These are phyloP conservation scores for Zygoascus biomembranicola DNA, from an alignment of 805 yeast genomes.

Conservation along the genomic window DNA sequence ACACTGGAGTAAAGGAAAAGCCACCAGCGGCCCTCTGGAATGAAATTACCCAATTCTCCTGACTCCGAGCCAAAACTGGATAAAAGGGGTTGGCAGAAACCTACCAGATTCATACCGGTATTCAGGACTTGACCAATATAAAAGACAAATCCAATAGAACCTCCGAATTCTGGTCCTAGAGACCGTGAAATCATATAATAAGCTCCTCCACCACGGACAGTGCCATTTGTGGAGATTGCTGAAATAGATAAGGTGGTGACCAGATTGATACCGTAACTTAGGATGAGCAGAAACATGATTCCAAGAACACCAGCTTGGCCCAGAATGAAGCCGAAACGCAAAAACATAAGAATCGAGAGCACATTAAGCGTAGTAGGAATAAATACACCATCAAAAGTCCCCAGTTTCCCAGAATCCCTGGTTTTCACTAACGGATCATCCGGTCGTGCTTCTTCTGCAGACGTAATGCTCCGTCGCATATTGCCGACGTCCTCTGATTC, in stretches of 20 bases:
- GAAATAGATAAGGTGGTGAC: constrained; percentile 84
- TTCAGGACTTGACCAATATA: constrained; percentile 91
- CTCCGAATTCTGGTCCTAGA: constrained; percentile 97
- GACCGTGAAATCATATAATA: constrained; percentile 95
- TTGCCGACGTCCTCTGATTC: not conserved
- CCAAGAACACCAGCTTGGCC: constrained; percentile 93
- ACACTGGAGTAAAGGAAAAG: constrained; percentile 64
- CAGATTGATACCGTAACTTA: constrained; percentile 74
- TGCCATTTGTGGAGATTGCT: constrained; percentile 96
- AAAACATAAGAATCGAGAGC: constrained; percentile 85
- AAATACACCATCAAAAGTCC: constrained; percentile 83
- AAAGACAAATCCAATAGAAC: constrained; percentile 91
- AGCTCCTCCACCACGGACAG: constrained; percentile 97
- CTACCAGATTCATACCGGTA: constrained; percentile 82
- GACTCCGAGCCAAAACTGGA: constrained; percentile 59
- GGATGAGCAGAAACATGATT: constrained; percentile 51
- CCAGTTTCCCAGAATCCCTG: constrained; percentile 40
- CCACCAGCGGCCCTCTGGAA: constrained; percentile 68
- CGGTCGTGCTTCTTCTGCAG: constrained; percentile 5
- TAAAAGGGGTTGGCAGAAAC: constrained; percentile 84
- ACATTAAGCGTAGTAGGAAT: constrained; percentile 91
- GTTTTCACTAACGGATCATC: not conserved
- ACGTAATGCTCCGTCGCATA: constrained; percentile 10
- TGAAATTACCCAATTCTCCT: constrained; percentile 47
- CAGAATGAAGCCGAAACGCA: constrained; percentile 88